These are phyloP conservation scores for Microcyclospora tardicrescens DNA, from an alignment of 2,329 filamentous ascomycete species.

Conservation along the genomic window DNA sequence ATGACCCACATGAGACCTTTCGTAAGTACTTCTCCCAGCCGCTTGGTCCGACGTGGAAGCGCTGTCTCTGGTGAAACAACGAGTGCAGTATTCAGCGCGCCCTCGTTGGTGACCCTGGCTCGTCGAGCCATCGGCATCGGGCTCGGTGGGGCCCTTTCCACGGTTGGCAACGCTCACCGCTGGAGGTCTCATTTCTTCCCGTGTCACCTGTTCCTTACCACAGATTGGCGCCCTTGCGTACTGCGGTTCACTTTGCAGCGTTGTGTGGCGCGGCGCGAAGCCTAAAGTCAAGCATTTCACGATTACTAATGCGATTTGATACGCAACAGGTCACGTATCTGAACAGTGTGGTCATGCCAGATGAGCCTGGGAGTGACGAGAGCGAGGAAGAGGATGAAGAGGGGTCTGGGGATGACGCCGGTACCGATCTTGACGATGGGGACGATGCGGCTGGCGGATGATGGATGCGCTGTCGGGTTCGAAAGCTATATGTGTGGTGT, in stretches of 20 bases:
- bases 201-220: too few relatives aligned
- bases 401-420: constrained; percentile 7
- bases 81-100: too few relatives aligned
- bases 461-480: too few relatives aligned
- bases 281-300: background rate
- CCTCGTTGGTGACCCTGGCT: too few relatives aligned
- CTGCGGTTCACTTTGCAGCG: too few relatives aligned
- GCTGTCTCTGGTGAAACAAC: background rate
- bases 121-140: too few relatives aligned
- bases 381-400: constrained; percentile 15
- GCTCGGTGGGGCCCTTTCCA: too few relatives aligned
- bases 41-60: background rate
- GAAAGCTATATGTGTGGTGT: too few relatives aligned
- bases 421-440: background rate
- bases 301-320: background rate
- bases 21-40: constrained; percentile 43
- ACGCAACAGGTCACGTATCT: constrained; percentile 34
- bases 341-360: constrained; percentile 39
- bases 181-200: too few relatives aligned
- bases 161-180: too few relatives aligned
- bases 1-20: constrained; percentile 62
- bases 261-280: too few relatives aligned
- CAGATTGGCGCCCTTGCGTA: too few relatives aligned
- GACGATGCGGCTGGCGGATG: background rate
- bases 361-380: constrained; percentile 23